Evolutionary conservation across 2,329 filamentous ascomycete genomes (phyloP), one percentile per base, ranked within the genome.

Genomic region (Pyrenochaeta sp.): DNA sequence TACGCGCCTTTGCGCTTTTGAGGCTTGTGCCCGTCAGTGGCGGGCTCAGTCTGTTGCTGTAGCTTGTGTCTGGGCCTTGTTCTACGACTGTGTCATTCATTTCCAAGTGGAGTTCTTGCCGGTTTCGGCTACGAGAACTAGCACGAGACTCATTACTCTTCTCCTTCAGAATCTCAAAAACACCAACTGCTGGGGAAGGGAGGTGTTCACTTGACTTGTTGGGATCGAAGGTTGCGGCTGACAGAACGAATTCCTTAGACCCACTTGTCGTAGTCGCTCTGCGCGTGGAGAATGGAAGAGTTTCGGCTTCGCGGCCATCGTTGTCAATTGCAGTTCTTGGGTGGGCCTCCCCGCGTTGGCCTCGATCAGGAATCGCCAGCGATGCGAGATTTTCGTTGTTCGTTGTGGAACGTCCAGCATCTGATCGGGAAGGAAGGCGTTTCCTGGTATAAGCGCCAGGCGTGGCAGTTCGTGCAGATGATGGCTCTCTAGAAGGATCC

Each of bases 101-200:
- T 49, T 77, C 73, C 13, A 81, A 76, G 55, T 76, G 78, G 27
- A 97, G 81, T 19, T 90, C 91, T 52, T 88, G 85, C 1, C 92
- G 92, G 61, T 94, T 96, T 24, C 92, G 87, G 67, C 90, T 90
- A 15, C 90, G 87, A 7, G 92, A 92, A 12, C 89, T 88, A 62
- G 90, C 91, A 28, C 90, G 85, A 30, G 84, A 85, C 22, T 85
- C 81, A 6, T 83, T 83, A 45, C 87, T 81, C 52, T 89, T 85
- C 77, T 90, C 87, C 50, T 90, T 87, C 48, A 89, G 76, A 9
- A 82, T 81, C 1, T 85, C 84, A 58, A 91, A 88, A 53, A 85
- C 85, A 49, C 86, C 90, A 24, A 84, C 86, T 8, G 83, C 86
- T 34, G 85, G 91, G 15, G 92, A 92, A 0, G 91, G 90, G 7